Conservation (phyloP, 176 grass and related monocot species). For the Oryza meridionalis region DNA sequence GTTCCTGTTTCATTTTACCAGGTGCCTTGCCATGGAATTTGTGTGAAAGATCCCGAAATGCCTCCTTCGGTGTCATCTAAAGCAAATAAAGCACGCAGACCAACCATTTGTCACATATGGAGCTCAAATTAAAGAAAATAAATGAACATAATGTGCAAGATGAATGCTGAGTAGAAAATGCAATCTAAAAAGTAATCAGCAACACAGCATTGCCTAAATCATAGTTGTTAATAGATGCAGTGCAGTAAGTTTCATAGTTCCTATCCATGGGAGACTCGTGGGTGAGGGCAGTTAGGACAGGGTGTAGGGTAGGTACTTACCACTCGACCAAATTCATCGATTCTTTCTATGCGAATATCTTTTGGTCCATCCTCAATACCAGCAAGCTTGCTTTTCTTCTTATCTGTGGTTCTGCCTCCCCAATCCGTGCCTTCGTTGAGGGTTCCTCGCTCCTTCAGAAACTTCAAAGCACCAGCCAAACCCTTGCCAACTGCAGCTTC, state of each 20-base stretch:
- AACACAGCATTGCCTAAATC: neutral
- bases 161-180: neutral
- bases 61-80: slow-evolving; percentile 97
- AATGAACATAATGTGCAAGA: neutral
- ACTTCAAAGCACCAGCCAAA: slow-evolving; percentile 76
- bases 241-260: neutral
- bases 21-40: slow-evolving; percentile 97
- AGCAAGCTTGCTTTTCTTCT: slow-evolving; percentile 85
- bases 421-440: slow-evolving; percentile 80
- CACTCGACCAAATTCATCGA: slow-evolving; percentile 87
- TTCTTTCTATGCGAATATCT: slow-evolving; percentile 79
- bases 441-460: slow-evolving; percentile 78
- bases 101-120: neutral
- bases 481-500: slow-evolving; percentile 82
- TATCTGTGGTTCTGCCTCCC: slow-evolving; percentile 67
- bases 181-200: neutral
- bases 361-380: slow-evolving; percentile 69
- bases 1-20: slow-evolving; percentile 96
- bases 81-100: neutral
- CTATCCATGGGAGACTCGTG: neutral
- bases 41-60: slow-evolving; percentile 84
- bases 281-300: neutral
- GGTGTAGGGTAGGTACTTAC: slow-evolving; percentile 39
- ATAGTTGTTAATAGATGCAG: neutral
- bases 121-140: neutral